Evolutionary conservation across 805 yeast species (phyloP).

Genomic region (Millerago galiae): DNA sequence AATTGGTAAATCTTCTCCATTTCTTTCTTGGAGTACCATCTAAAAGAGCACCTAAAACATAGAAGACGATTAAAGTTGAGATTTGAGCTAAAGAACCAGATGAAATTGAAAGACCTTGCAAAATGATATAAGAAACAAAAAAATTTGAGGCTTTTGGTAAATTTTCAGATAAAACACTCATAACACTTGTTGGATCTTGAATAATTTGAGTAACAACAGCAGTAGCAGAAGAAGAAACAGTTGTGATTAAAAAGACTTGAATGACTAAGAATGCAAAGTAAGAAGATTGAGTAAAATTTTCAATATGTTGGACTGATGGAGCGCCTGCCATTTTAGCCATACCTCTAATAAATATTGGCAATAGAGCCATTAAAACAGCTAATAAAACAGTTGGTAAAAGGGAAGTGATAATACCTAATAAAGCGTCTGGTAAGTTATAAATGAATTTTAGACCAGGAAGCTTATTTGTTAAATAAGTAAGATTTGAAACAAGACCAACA

Average conservation of each 20-base stretch:
- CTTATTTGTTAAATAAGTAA: slow-evolving; percentile 54
- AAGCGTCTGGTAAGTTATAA: slow-evolving; percentile 42
- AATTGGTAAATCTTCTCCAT: slow-evolving; percentile 48
- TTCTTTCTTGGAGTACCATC: slow-evolving; percentile 67
- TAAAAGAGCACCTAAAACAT: slow-evolving; percentile 47
- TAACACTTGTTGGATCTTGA: slow-evolving; percentile 50
- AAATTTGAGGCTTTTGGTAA: slow-evolving; percentile 72
- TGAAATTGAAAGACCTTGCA: slow-evolving; percentile 63
- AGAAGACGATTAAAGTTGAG: slow-evolving; percentile 50
- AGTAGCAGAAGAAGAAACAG: slow-evolving; percentile 66
- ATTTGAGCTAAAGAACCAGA: slow-evolving; percentile 63
- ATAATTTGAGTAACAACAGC: slow-evolving; percentile 59
- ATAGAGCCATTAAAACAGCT: slow-evolving; percentile 56
- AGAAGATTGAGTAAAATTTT: slow-evolving; percentile 58
- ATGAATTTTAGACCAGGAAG: slow-evolving; percentile 51
- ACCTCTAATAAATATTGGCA: slow-evolving; percentile 58
- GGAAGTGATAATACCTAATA: slow-evolving; percentile 63
- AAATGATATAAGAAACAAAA: slow-evolving; percentile 57
- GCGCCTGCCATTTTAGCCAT: slow-evolving; percentile 59
- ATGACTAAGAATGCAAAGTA: slow-evolving; percentile 66
- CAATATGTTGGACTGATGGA: slow-evolving; percentile 50
- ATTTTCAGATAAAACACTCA: slow-evolving; percentile 55
- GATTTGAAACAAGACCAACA: slow-evolving; percentile 68
- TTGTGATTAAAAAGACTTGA: slow-evolving; percentile 66
- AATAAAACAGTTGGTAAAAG: slow-evolving; percentile 62